These are phyloP conservation scores for Begonia masoniana DNA, from an alignment of 306 rosid genomes.

Conservation along the genomic window DNA sequence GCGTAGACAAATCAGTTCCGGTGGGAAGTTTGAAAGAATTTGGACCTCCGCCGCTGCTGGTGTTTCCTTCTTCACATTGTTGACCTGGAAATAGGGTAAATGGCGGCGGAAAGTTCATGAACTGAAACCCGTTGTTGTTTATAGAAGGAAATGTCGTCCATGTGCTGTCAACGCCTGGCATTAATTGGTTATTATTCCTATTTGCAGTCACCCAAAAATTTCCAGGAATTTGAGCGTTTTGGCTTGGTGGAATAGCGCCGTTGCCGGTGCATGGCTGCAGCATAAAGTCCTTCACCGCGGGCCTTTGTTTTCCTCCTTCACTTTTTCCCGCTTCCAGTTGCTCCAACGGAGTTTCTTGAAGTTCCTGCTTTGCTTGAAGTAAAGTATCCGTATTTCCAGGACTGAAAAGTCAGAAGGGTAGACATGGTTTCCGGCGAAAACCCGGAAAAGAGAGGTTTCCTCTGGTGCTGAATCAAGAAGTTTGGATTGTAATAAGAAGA, in stretches of 20 bases:
- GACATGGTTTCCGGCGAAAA: too few species aligned
- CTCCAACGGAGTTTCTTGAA: too few species aligned
- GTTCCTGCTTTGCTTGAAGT: too few species aligned
- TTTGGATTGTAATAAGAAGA: constrained; percentile 4
- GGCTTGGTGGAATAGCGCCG: background rate
- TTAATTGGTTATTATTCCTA: background rate
- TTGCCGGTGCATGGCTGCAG: constrained; percentile 2
- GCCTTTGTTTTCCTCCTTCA: background rate
- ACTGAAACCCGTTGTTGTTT: constrained; percentile 2
- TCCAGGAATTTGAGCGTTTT: constrained; percentile 1
- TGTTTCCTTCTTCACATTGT: background rate
- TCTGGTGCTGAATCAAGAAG: background rate
- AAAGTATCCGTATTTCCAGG: too few species aligned
- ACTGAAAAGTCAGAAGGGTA: too few species aligned
- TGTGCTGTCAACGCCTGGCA: background rate
- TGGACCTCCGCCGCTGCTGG: background rate
- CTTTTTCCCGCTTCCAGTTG: constrained; percentile 3
- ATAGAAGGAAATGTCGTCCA: constrained; percentile 1
- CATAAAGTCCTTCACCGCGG: background rate
- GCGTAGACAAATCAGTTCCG: too few species aligned
- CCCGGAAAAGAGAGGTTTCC: too few species aligned
- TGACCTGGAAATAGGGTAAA: constrained; percentile 7
- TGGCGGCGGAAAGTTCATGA: constrained; percentile 4
- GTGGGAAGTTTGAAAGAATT: too few species aligned
- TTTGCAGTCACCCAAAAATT: constrained; percentile 10